A percentile compares a stretch with the other conserved stretches of the same genome.
These are phyloP conservation scores for Colletotrichum orbiculare DNA, from an alignment of 2,329 filamentous ascomycete genomes.

Conservation along the genomic window DNA sequence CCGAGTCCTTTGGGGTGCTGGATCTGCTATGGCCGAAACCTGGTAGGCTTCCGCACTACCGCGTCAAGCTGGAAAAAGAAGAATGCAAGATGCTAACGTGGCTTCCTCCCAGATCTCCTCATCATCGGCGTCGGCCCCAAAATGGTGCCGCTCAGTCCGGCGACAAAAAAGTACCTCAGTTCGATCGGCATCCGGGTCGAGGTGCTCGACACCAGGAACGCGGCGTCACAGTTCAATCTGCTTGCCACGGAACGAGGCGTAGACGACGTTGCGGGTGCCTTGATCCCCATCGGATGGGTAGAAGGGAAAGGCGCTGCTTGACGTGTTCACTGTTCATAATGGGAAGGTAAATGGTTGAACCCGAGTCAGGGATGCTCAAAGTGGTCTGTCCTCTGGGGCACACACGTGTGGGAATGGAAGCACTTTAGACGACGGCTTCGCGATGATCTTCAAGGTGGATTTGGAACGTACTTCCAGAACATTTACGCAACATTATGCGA, in stretches of 20 bases:
- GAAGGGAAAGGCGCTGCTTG: constrained; percentile 62
- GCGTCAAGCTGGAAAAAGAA: neutral
- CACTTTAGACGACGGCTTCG: neutral
- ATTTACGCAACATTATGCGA: neutral
- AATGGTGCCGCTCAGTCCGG: constrained; percentile 80
- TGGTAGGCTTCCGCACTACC: constrained; percentile 64
- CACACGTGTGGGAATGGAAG: constrained; percentile 5
- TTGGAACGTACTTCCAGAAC: neutral
- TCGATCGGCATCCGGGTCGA: constrained; percentile 87
- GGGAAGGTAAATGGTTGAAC: neutral
- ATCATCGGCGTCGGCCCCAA: constrained; percentile 86
- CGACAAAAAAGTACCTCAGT: constrained; percentile 77
- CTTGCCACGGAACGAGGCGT: constrained; percentile 94
- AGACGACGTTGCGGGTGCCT: constrained; percentile 83
- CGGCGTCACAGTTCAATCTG: constrained; percentile 93
- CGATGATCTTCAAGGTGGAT: neutral
- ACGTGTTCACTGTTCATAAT: constrained; percentile 15
- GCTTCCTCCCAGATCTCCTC: constrained; percentile 74
- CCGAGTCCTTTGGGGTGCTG: constrained; percentile 79
- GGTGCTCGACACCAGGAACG: constrained; percentile 91
- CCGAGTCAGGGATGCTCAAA: constrained; percentile 7
- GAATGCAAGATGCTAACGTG: constrained; percentile 5
- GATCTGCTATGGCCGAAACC: constrained; percentile 88
- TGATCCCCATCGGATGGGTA: constrained; percentile 88
- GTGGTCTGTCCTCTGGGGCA: neutral